Evolutionary conservation across 2,329 filamentous ascomycete species (phyloP), one percentile per base, ranked within the genome.

Genomic region (Exophiala oligosperma): DNA sequence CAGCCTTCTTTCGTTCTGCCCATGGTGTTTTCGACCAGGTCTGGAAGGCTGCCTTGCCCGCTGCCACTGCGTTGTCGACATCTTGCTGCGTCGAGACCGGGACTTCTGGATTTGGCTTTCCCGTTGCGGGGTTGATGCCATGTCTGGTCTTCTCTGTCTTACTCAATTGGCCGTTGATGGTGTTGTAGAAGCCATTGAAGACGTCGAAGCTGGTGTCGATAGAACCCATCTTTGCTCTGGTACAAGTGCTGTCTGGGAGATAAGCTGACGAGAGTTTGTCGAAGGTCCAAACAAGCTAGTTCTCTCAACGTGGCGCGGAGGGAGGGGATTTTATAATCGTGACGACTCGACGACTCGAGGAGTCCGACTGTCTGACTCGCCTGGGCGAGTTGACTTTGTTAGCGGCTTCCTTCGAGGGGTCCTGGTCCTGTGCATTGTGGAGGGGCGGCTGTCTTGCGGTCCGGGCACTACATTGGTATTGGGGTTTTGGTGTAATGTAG

Each of bases 121-220:
- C 71, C 7, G 77, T 82, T 2, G 81, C 71, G 0, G 81, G 81
- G 68, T 84, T 83, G 65, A 82, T 71, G 44, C 76, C 74, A 64
- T 77, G 75, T 54, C 79, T 76, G 11, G 76, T 81, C 54, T 74
- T 67, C 35, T 73, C 65, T 1, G 78, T 79, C 21, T 73, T 69
- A 21, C 73, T 72, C 59, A 77, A 69, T 68, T 81, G 70, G 54
- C 80, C 80, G 62, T 81, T 75, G 63, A 84, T 77, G 54, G 81
- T 73, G 71, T 83, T 84, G 59, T 74, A 73, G 67, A 81, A 83
- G 46, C 73, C 79, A 61, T 75, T 69, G 57, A 74, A 75, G 35
- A 52, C 48, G 35, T 59, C 57, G 50, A 59, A 43, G 38, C 41
- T 51, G 21, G 54, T 50, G 17, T 40, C 54, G 29, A 51, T 46